Conservation (phyloP, 2,329 filamentous ascomycete species). For the Tolypocladium tundrense region DNA sequence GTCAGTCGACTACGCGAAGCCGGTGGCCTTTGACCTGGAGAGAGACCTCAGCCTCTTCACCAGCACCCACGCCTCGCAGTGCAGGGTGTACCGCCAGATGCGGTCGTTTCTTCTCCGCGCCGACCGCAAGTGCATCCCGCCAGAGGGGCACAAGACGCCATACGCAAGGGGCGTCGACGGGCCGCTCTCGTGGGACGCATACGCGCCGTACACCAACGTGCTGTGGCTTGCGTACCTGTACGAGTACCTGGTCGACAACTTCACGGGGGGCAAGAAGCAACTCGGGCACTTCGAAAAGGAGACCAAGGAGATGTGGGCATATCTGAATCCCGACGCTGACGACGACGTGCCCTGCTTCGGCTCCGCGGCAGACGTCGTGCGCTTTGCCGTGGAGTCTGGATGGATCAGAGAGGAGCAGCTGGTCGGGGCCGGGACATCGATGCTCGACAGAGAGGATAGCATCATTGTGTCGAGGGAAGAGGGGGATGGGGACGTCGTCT, state of each 20-base stretch:
- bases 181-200: conserved; percentile 41
- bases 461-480: conserved; percentile 25
- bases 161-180: conserved; percentile 36
- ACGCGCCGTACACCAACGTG: conserved; percentile 53
- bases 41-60: conserved; percentile 49
- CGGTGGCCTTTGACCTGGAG: conserved; percentile 49
- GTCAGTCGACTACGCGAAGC: conserved; percentile 20
- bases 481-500: conserved; percentile 8
- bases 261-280: conserved; percentile 34
- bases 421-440: conserved; percentile 23
- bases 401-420: conserved; percentile 47
- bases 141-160: conserved; percentile 33
- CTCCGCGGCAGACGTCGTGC: conserved; percentile 45
- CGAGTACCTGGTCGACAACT: conserved; percentile 38
- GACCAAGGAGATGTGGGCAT: conserved; percentile 42
- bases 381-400: conserved; percentile 46
- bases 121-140: conserved; percentile 39
- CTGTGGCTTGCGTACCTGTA: conserved; percentile 56
- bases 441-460: conserved; percentile 29
- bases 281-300: conserved; percentile 33
- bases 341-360: conserved; percentile 38
- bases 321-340: conserved; percentile 41
- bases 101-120: conserved; percentile 44
- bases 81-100: conserved; percentile 52
- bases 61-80: conserved; percentile 49